Percentiles rank a stretch among this genome's conserved stretches.
These are phyloP conservation scores for Picea abies DNA, from an alignment of 83 land plant genomes.

Conservation along the genomic window DNA sequence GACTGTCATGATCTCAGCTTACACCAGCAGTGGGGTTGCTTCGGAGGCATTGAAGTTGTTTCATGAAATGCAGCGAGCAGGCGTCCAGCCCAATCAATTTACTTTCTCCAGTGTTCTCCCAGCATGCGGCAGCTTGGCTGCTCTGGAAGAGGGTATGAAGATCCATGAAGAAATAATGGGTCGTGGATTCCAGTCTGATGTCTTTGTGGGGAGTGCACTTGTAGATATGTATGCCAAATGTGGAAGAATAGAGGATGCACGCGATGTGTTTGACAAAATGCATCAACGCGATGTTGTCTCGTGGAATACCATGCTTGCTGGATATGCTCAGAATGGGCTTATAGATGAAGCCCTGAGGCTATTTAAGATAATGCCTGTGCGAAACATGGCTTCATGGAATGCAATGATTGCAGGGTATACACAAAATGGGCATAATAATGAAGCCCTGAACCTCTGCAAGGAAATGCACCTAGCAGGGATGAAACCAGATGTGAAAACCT, in stretches of 20 bases:
- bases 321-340: not conserved
- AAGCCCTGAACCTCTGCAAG: constrained; percentile 17
- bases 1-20: constrained; percentile 37
- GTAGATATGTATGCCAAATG: constrained; percentile 1
- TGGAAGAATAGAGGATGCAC: constrained; percentile 3
- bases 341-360: not conserved
- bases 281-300: not conserved
- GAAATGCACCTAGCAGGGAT: constrained; percentile 27
- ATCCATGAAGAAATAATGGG: not conserved
- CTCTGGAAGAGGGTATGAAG: constrained; percentile 13
- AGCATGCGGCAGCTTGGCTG: constrained; percentile 28
- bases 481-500: constrained; percentile 33
- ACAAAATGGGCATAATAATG: constrained; percentile 9
- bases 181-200: not conserved
- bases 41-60: constrained; percentile 28
- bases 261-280: not conserved
- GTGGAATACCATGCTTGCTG: not conserved
- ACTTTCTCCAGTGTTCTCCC: constrained; percentile 30
- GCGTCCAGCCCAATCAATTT: constrained; percentile 28
- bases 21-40: constrained; percentile 19
- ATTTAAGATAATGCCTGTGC: constrained; percentile 22
- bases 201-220: not conserved
- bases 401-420: constrained; percentile 28
- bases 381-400: constrained; percentile 26
- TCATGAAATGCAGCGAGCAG: constrained; percentile 19